Percentiles rank a stretch among this genome's conserved stretches.
Evolutionary conservation across 208 protist species (phyloP).

Genomic region (Crithidia brevicula): DNA sequence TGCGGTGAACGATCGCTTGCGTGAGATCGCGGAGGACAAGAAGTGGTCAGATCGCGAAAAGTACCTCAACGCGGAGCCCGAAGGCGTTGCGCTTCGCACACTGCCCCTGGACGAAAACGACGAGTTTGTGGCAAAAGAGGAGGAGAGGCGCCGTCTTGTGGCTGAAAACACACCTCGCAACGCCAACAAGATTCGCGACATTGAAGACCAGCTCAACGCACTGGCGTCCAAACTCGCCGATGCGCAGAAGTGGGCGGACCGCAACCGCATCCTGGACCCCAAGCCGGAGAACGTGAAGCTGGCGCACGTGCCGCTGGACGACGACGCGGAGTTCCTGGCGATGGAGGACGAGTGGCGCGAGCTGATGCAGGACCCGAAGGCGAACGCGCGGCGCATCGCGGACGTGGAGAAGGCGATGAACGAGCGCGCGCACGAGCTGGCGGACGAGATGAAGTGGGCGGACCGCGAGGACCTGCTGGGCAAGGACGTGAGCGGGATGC

Average conservation of each 20-base stretch:
- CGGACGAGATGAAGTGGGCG: constrained; percentile 33
- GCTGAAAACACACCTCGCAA: background rate
- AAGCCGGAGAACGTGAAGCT: background rate
- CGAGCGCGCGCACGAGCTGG: constrained; percentile 48
- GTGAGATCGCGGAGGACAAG: constrained; percentile 32
- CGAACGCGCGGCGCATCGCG: constrained; percentile 28
- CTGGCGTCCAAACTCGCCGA: constrained; percentile 39
- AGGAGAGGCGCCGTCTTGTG: background rate
- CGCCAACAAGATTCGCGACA: background rate
- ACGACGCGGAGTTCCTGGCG: constrained; percentile 37
- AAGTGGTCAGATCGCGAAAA: constrained; percentile 33
- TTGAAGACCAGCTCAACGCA: constrained; percentile 31
- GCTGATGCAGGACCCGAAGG: constrained; percentile 41
- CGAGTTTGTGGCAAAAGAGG: constrained; percentile 17
- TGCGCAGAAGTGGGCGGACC: constrained; percentile 45
- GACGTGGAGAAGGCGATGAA: constrained; percentile 30
- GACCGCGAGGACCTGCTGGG: constrained; percentile 47
- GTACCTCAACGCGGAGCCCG: constrained; percentile 40
- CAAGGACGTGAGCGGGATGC: constrained; percentile 47
- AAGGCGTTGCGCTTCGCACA: constrained; percentile 22
- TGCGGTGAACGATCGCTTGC: constrained; percentile 34
- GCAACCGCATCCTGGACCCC: constrained; percentile 9
- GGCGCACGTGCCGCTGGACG: constrained; percentile 1
- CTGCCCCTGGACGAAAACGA: constrained; percentile 41
- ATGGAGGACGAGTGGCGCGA: constrained; percentile 41